These are phyloP conservation scores for Coccinonectria pachysandricola DNA, from an alignment of 2,329 filamentous ascomycete genomes.

Conservation along the genomic window DNA sequence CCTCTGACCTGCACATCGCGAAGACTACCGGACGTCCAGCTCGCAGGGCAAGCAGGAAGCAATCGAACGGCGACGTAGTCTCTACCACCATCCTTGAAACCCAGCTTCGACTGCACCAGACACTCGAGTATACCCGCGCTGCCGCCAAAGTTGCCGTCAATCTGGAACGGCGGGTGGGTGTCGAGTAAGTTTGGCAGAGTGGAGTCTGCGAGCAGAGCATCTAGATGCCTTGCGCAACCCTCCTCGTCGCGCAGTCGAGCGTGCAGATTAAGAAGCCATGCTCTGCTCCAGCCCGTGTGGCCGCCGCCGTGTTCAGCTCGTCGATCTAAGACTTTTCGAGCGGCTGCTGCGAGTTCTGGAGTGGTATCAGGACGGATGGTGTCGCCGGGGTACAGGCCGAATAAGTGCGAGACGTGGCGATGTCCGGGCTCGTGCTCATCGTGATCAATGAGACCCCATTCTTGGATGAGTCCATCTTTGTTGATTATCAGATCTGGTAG, in stretches of 20 bases:
- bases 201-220: constrained; percentile 9
- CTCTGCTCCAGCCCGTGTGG: constrained; percentile 41
- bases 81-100: not conserved
- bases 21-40: constrained; percentile 6
- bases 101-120: constrained; percentile 10
- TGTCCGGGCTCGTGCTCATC: constrained; percentile 35
- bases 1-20: constrained; percentile 2
- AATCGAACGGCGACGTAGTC: constrained; percentile 7
- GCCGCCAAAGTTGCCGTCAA: constrained; percentile 20
- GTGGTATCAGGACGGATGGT: constrained; percentile 10
- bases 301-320: constrained; percentile 28
- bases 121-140: constrained; percentile 15
- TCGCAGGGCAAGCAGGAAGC: constrained; percentile 9
- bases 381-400: constrained; percentile 35
- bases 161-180: constrained; percentile 19
- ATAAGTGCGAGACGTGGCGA: constrained; percentile 40
- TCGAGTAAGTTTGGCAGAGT: constrained; percentile 12
- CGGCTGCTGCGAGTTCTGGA: constrained; percentile 16
- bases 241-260: constrained; percentile 27
- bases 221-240: constrained; percentile 8
- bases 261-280: constrained; percentile 39
- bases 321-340: constrained; percentile 18
- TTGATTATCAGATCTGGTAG: constrained; percentile 9
- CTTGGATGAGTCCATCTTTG: constrained; percentile 23
- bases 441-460: constrained; percentile 29